phyloP scores from a whole-genome alignment of 108 stramenopile genomes.

The Aurantiochytrium sp. region DNA sequence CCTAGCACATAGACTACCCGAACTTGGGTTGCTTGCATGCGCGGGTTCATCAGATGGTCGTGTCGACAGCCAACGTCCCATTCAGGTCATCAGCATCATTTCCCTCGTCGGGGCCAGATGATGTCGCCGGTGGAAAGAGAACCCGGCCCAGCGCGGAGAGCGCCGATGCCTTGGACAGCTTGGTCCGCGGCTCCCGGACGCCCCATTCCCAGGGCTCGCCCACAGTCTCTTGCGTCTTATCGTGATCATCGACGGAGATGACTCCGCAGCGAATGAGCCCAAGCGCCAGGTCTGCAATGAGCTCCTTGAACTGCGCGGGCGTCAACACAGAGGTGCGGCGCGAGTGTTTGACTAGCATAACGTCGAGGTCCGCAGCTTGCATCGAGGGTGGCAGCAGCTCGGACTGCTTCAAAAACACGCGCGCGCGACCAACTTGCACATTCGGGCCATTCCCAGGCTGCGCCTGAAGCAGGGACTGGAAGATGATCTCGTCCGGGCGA shows the following conservation, averaged over 20 bases:
- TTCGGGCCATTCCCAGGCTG: background rate
- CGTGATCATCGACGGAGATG: background rate
- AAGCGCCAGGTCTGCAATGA: background rate
- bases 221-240: background rate
- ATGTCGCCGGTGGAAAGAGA: background rate
- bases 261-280: background rate
- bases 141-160: background rate
- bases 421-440: background rate
- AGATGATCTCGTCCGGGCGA: background rate
- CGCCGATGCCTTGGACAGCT: background rate
- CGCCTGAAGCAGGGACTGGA: background rate
- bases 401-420: conserved; percentile 1
- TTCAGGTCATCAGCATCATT: too few relatives aligned
- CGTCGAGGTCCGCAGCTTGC: background rate
- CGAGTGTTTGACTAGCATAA: background rate
- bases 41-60: too few relatives aligned
- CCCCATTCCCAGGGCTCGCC: conserved; percentile 15
- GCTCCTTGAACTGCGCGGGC: background rate
- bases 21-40: too few relatives aligned
- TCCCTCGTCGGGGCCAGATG: too few relatives aligned
- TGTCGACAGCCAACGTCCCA: too few relatives aligned
- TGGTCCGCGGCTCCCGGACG: background rate
- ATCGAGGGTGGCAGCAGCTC: background rate
- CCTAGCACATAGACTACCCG: too few relatives aligned
- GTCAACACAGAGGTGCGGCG: background rate